phyloP scores from a whole-genome alignment of 2,329 filamentous ascomycete genomes.

The Colletotrichum navitas region DNA sequence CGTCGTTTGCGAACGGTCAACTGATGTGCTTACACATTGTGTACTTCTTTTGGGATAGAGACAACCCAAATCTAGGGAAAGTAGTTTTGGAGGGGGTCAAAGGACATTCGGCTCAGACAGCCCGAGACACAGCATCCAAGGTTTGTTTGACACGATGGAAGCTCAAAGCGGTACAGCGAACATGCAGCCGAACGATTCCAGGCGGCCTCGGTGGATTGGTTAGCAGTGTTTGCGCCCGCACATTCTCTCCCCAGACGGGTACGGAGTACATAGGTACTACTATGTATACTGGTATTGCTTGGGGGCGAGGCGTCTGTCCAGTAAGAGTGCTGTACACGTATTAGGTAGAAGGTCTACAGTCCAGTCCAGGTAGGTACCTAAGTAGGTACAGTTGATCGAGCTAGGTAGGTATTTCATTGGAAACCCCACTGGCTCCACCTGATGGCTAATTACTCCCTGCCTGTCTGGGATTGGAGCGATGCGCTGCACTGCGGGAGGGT shows the following conservation, averaged over 20 bases:
- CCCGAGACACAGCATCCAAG: constrained; percentile 5
- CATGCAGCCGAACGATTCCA: constrained; percentile 7
- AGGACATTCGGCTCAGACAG: background rate
- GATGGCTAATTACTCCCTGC: background rate
- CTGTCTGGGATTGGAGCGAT: constrained; percentile 7
- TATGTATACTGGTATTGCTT: background rate
- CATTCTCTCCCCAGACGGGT: constrained; percentile 9
- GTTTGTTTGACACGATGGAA: background rate
- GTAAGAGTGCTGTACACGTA: too few species aligned
- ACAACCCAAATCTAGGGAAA: background rate
- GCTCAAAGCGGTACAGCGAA: too few species aligned
- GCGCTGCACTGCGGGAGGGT: background rate
- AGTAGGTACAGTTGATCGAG: background rate
- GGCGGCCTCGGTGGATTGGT: background rate
- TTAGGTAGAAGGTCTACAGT: too few species aligned
- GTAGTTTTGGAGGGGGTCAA: background rate
- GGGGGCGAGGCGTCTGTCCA: background rate
- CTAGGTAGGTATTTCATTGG: background rate
- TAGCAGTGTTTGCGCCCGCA: background rate
- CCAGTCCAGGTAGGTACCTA: too few species aligned
- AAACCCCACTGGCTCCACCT: constrained; percentile 8
- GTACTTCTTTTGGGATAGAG: background rate
- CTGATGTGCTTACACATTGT: background rate
- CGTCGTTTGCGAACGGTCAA: constrained; percentile 7
- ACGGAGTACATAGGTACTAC: too few species aligned